Evolutionary conservation across 179 eudicot species (phyloP).

Genomic region (Camellia oleifera): DNA sequence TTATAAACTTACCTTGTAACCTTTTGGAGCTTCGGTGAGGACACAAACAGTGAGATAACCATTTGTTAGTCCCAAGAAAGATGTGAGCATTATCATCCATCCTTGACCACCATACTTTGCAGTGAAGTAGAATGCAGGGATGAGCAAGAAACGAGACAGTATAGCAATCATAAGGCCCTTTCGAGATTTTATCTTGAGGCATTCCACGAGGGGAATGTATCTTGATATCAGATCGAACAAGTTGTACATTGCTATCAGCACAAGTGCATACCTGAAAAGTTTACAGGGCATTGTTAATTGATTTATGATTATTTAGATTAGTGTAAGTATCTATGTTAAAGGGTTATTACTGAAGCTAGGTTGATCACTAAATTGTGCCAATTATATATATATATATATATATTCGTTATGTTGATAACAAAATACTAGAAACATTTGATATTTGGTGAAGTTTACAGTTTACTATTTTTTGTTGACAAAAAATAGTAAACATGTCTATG

Average conservation of each 20-base stretch:
- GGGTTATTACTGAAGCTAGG: not conserved
- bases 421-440: too few relatives aligned
- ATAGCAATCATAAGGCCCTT: slow-evolving; percentile 45
- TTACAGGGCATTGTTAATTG: not conserved
- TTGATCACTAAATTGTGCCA: too few relatives aligned
- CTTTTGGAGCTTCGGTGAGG: slow-evolving; percentile 66
- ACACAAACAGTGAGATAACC: slow-evolving; percentile 90
- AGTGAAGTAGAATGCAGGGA: slow-evolving; percentile 84
- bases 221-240: slow-evolving; percentile 60
- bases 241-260: slow-evolving; percentile 77
- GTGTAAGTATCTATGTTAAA: not conserved
- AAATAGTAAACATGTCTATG: too few relatives aligned
- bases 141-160: slow-evolving; percentile 52
- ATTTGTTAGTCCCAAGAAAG: slow-evolving; percentile 64
- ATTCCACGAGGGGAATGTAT: slow-evolving; percentile 53
- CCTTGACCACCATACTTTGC: slow-evolving; percentile 79
- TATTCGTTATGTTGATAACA: too few relatives aligned
- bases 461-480: too few relatives aligned
- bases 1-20: slow-evolving; percentile 59
- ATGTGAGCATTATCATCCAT: slow-evolving; percentile 71
- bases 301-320: not conserved
- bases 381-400: too few relatives aligned
- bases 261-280: slow-evolving; percentile 60
- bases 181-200: slow-evolving; percentile 48
- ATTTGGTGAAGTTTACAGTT: too few relatives aligned